Percentiles rank a stretch among this genome's conserved stretches.
Evolutionary conservation across 768 basidiomycete species (phyloP).

Genomic region (Neoboletus subvelutipes): DNA sequence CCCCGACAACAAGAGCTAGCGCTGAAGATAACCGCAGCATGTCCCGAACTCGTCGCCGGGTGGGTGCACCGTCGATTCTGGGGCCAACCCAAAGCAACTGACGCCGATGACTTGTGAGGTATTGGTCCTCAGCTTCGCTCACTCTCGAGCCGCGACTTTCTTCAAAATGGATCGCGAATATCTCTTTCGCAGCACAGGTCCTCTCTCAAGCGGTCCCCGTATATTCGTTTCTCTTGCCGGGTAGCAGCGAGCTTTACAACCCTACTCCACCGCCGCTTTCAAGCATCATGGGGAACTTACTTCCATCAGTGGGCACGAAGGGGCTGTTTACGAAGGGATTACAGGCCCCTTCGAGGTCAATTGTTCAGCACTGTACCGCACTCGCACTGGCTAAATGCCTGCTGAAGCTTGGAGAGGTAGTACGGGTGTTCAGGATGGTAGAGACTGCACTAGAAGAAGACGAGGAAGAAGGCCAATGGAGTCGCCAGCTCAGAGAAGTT

Average conservation of each 20-base stretch:
- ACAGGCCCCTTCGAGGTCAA: conserved; percentile 54
- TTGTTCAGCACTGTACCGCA: conserved; percentile 87
- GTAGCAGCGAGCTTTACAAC: conserved; percentile 48
- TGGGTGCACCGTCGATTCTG: conserved; percentile 33
- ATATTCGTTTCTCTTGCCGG: conserved; percentile 56
- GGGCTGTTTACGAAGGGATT: conserved; percentile 79
- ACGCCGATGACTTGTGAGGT: conserved; percentile 42
- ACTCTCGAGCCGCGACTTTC: conserved; percentile 86
- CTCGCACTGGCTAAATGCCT: conserved; percentile 75
- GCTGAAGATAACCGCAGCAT: conserved; percentile 73
- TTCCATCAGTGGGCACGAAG: conserved; percentile 74
- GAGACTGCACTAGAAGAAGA: conserved; percentile 59
- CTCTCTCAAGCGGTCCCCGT: conserved; percentile 74
- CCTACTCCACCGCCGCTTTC: conserved; percentile 74
- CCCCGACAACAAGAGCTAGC: conserved; percentile 81
- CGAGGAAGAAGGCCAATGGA: conserved; percentile 70
- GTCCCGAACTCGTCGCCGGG: conserved; percentile 85
- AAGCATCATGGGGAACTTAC: conserved; percentile 70
- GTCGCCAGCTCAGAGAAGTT: conserved; percentile 60
- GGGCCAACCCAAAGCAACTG: conserved; percentile 10
- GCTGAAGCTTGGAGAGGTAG: conserved; percentile 62
- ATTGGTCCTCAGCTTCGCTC: conserved; percentile 65
- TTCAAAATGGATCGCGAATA: conserved; percentile 88
- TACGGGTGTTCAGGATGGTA: conserved; percentile 47
- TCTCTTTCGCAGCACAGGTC: conserved; percentile 77